Evolutionary conservation across 2,329 filamentous ascomycete genomes (phyloP), one percentile per base, ranked within the genome.

Genomic region (Penicillium janthinellum): DNA sequence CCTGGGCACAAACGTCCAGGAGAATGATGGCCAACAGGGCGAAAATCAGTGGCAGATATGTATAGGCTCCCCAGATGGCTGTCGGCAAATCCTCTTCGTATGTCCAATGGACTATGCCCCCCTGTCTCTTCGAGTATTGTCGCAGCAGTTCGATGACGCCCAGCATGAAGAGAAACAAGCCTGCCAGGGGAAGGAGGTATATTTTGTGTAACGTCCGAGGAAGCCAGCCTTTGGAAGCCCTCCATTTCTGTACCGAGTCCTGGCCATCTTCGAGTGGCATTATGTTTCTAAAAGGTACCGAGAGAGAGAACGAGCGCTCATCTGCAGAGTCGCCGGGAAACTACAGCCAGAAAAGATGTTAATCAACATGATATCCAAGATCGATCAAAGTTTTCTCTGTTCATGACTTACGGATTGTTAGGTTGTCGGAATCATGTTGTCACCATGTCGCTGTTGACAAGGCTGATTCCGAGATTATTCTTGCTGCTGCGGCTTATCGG

Each of bases 1-100:
- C 67, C 22, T 60, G 60, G 10, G 63, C 55, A 22, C 55, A 64
- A 10, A 66, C 44, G 10, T 63, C 59, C 62, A 66, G 64, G 12
- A 67, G 28, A 3, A 57, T 59, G 35, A 61, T 56, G 1, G 57
- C 61, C 4, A 67, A 1, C 4, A 69, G 51, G n/a, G 62, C 67
- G 41, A 65, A 50, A 5, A 49, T 45, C 10, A 62, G 61, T 1
- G 65, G 66, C 4, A 63, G 37, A 47, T 66, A 64, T 2, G 55
- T 61, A 41, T 61, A 65, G 5, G 59, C 47, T 10, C 60, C 57
- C 25, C 55, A 57, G 0, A 56, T 47, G 39, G 59, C 48, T 8
- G 28, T 45, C 8, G 38, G 50, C 3, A 64, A 44, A 5, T 55
- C 48, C 25, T 52, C 38, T 35, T 60, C 58, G 25, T 58, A 60